Evolutionary conservation across 495 filamentous ascomycete species (phyloP).

Genomic region (Aspergillus baeticus): DNA sequence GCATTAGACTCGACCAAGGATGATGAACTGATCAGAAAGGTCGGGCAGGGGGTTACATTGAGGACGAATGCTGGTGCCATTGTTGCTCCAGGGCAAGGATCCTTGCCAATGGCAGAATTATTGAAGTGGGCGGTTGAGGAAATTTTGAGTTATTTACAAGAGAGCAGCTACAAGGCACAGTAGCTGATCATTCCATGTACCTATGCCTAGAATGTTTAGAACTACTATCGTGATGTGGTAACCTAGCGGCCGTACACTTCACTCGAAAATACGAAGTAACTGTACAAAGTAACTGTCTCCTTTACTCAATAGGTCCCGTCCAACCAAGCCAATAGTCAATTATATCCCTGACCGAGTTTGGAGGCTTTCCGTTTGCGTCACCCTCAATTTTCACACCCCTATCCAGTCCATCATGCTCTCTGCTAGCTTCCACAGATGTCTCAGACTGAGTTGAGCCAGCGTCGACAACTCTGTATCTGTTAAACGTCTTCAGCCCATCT

Average conservation of each 20-base stretch:
- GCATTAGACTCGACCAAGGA: conserved; percentile 23
- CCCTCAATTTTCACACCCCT: background rate
- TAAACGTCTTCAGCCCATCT: background rate
- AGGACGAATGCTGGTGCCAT: conserved; percentile 37
- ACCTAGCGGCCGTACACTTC: background rate
- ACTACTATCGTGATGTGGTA: background rate
- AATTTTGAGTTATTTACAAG: conserved; percentile 28
- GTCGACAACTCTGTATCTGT: background rate
- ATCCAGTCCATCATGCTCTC: background rate
- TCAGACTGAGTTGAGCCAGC: background rate
- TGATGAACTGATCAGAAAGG: conserved; percentile 29
- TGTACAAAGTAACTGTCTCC: background rate
- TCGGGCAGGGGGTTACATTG: conserved; percentile 34
- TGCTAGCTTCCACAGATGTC: background rate
- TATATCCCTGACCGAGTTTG: conserved; percentile 22
- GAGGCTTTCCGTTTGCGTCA: background rate
- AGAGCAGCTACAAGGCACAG: background rate
- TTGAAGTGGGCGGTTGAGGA: conserved; percentile 47
- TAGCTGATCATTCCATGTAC: background rate
- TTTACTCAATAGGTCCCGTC: conserved; percentile 25
- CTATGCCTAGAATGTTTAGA: background rate
- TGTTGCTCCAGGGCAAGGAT: conserved; percentile 39
- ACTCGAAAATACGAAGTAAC: background rate
- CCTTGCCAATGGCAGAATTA: conserved; percentile 32
- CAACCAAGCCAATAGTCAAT: conserved; percentile 42